phyloP scores from a whole-genome alignment of 192 early-diverging fungal genomes.

The Funneliformis mosseae region DNA sequence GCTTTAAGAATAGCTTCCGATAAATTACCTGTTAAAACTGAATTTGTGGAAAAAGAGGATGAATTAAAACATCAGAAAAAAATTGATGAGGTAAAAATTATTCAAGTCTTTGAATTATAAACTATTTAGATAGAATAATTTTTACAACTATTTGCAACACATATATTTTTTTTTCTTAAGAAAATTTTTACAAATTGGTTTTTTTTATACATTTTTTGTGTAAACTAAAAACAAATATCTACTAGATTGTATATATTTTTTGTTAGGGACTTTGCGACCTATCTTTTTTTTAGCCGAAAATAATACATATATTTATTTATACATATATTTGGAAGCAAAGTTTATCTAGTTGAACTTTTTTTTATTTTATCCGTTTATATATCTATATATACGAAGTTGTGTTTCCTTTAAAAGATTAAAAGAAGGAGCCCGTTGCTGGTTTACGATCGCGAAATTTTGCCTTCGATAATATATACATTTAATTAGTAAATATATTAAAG shows the following conservation, averaged over 20 bases:
- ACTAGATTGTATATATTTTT: background rate
- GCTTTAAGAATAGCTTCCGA: slow-evolving; percentile 67
- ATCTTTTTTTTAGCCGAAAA: background rate
- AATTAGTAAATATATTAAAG: background rate
- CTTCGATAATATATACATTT: background rate
- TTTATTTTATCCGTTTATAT: background rate
- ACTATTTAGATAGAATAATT: background rate
- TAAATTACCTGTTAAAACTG: slow-evolving; percentile 68
- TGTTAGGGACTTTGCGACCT: too few species aligned
- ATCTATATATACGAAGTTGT: background rate
- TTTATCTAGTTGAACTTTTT: background rate
- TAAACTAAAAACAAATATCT: background rate
- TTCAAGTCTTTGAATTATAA: too few species aligned
- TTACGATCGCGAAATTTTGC: background rate
- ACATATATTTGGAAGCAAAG: too few species aligned
- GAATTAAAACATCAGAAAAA: background rate
- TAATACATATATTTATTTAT: background rate
- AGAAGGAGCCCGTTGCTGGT: background rate
- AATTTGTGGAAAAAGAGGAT: slow-evolving; percentile 54
- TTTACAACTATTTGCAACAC: background rate
- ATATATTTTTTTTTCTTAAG: background rate
- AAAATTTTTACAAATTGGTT: background rate
- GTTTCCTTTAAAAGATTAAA: background rate
- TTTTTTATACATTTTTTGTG: background rate
- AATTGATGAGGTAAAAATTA: background rate